Conservation (phyloP, 1,139 yeast genomes). For the Diutina pseudorugosa region DNA sequence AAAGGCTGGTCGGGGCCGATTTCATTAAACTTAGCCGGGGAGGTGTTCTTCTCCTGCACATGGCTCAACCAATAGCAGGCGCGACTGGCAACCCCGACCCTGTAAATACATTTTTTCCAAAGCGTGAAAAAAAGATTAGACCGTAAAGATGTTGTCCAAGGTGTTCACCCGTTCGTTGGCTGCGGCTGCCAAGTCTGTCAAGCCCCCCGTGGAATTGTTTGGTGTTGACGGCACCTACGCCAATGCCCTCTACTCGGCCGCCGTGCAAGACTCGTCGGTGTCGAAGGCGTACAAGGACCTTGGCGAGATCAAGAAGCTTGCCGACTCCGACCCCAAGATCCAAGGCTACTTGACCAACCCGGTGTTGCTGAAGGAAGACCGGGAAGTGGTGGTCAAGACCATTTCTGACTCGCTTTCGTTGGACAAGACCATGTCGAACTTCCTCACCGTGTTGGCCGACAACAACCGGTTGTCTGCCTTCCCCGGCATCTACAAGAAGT, state of each 20-base stretch:
- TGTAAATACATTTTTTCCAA: neutral
- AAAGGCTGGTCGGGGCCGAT: too few species aligned
- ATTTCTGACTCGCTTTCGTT: conserved; percentile 44
- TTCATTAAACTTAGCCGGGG: too few species aligned
- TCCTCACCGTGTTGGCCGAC: conserved; percentile 78
- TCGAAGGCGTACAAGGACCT: conserved; percentile 64
- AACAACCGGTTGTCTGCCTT: conserved; percentile 84
- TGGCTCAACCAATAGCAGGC: neutral
- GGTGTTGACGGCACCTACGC: conserved; percentile 98
- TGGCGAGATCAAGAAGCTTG: conserved; percentile 39
- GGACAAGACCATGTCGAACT: conserved; percentile 70
- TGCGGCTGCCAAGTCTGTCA: conserved; percentile 46
- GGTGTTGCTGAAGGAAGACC: conserved; percentile 65
- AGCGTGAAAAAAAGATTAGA: neutral
- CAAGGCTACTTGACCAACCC: conserved; percentile 64
- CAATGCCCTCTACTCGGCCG: conserved; percentile 85
- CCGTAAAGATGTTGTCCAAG: conserved; percentile 9
- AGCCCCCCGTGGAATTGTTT: conserved; percentile 87
- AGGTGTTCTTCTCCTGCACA: neutral
- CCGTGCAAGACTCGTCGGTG: conserved; percentile 71
- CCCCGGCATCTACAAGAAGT: conserved; percentile 55
- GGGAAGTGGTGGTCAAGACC: conserved; percentile 57
- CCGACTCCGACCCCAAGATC: conserved; percentile 55
- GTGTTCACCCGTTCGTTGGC: conserved; percentile 63
- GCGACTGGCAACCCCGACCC: neutral